Percentiles rank a stretch among this genome's conserved stretches.
Conservation (phyloP, 345 rosid species). For the Linum trigynum region DNA sequence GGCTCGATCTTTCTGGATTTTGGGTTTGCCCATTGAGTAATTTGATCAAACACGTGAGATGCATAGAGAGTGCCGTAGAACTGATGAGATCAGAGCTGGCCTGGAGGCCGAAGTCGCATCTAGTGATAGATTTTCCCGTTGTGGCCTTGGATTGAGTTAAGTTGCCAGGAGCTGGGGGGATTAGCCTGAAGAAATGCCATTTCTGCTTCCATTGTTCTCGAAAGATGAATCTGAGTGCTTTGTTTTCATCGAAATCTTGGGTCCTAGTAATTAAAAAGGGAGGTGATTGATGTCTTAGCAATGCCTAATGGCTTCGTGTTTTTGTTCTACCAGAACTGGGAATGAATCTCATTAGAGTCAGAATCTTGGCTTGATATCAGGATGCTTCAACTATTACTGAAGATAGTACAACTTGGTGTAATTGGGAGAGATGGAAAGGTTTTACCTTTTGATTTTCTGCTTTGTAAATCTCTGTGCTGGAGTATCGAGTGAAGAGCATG, state of each 20-base stretch:
- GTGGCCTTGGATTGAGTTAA: too few relatives aligned
- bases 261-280: not conserved
- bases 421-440: not conserved
- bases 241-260: too few relatives aligned
- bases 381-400: not conserved
- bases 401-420: not conserved
- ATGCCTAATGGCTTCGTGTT: not conserved
- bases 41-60: not conserved
- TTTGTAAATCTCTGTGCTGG: not conserved
- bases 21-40: not conserved
- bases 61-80: not conserved
- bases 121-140: too few relatives aligned
- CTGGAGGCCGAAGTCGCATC: not conserved
- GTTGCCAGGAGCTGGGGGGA: too few relatives aligned
- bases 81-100: not conserved
- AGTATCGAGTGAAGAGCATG: slow-evolving; percentile 5
- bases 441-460: not conserved
- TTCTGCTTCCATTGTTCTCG: not conserved
- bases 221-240: not conserved
- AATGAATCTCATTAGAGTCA: not conserved
- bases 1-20: not conserved
- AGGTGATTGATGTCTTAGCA: not conserved
- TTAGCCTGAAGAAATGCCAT: too few relatives aligned
- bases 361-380: not conserved
- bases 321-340: not conserved